Base-by-base conservation (phyloP, 371 early-diverging fungal genomes). In the Quaeritorhiza haematococci region DNA sequence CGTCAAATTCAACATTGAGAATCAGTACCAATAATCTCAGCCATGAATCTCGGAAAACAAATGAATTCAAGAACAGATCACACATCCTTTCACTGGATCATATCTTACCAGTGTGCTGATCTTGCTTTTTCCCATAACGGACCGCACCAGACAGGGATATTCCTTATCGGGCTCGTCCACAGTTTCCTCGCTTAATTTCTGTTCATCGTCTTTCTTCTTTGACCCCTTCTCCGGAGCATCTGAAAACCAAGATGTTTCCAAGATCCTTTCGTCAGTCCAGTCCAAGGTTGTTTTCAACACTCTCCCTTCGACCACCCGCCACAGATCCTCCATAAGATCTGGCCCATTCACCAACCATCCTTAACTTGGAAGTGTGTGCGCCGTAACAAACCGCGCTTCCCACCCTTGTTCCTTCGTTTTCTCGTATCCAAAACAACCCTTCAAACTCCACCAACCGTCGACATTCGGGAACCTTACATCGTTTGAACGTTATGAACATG, bases 401-500 rank as follows among this genome's bases (percentile, higher is more conserved):
- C n/a, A n/a, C n/a, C n/a, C n/a, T n/a, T n/a, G n/a, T n/a, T n/a
- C n/a, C n/a, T n/a, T n/a, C n/a, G n/a, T n/a, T n/a, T n/a, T n/a
- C n/a, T n/a, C n/a, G n/a, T n/a, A n/a, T n/a, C n/a, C n/a, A n/a
- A n/a, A n/a, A n/a, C n/a, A n/a, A n/a, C n/a, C n/a, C n/a, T n/a
- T n/a, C n/a, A n/a, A n/a, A 10, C 13, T 13, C 38, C 38, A 38
- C 38, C 38, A 38, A n/a, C 10, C 10, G 13, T 10, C 10, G 38
- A 13, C 10, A 38, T 13, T 23, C 28, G 23, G 42, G 32, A 15
- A 5, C 21, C 66, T 29, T 58, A 75, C 75, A 59, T 62, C 75
- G 66, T 49, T 75, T 75, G 64, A 69, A 66, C 10, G 75, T 75
- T 29, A 75, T 53, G n/a, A 53, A 69, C 8, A 75, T 68, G 3